Evolutionary conservation across 805 yeast genomes (phyloP), one percentile per base, ranked within the genome.

Genomic region (Lipomyces oligophaga): DNA sequence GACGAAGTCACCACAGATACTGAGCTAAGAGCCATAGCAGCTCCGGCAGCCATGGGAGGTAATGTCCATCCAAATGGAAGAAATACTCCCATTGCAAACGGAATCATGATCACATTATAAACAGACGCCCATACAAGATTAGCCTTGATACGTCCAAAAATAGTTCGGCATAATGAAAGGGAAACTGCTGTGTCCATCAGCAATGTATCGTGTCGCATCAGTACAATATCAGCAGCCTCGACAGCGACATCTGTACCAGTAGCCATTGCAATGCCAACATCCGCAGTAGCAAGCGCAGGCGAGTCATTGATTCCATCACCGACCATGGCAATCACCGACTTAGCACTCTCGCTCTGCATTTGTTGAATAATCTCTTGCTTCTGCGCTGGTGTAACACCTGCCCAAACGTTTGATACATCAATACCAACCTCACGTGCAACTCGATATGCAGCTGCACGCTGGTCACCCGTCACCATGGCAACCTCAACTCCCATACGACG

Each of bases 271-370:
- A 94, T 79, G 20, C 98, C 98, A 16, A 93, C 67, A 56, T 88
- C 86, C 0, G 96, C 84, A 45, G 83, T 76, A 1, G 86, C 95
- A 45, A 93, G 73, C 0, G 97, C 97, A 0, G 98, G 97, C 0
- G 97, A 95, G 63, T 93, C 99, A 65, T 93, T 93, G 56, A 93
- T 85, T 49, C 99, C 99, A 67, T 93, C 99, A 31, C 99, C 99
- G 19, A 93, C 82, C 72, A 94, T 88, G 4, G 89, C 90, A 34
- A 93, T 82, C 8, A 43, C 47, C 21, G 52, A 54, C 8, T 39
- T 38, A 13, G 39, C 34, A n/a, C 32, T 22, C 10, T 47, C 43
- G 13, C 61, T 64, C 59, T 81, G 85, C 45, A 86, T 67, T 39
- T 73, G 71, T 33, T 68, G 67, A 19, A 93, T 79, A 27, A 86